Conservation (phyloP, 345 rosid species). For the Pistacia integerrima region DNA sequence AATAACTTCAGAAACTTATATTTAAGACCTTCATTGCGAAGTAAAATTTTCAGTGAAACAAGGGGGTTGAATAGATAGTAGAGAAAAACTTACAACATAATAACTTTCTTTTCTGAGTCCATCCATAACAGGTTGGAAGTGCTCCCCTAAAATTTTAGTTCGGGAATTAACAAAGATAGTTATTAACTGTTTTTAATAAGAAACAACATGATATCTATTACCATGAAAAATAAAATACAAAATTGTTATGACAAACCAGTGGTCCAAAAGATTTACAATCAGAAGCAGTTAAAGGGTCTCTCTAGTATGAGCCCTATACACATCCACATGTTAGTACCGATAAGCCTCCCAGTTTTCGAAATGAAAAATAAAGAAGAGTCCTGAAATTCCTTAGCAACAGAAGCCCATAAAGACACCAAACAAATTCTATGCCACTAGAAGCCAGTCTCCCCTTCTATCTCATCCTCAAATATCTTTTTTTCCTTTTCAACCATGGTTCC, state of each 20-base stretch:
- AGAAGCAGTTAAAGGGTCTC: background rate
- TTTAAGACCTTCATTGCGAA: conserved; percentile 3
- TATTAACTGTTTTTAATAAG: background rate
- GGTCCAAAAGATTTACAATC: background rate
- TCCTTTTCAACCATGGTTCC: background rate
- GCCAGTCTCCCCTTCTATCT: background rate
- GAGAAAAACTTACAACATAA: conserved; percentile 46
- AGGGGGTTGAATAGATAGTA: conserved; percentile 7
- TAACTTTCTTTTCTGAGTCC: conserved; percentile 63
- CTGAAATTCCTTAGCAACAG: no score
- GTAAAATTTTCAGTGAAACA: background rate
- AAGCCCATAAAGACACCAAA: background rate
- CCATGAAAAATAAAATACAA: background rate
- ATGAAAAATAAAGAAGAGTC: background rate
- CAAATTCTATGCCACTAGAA: background rate
- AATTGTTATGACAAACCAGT: background rate
- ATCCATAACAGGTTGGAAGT: conserved; percentile 67
- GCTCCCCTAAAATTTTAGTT: conserved; percentile 58
- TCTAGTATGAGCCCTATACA: background rate
- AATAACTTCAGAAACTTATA: background rate
- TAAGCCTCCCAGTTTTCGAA: background rate
- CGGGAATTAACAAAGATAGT: conserved; percentile 24
- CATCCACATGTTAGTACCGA: background rate
- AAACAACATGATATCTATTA: no score
- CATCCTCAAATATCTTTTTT: background rate